Base-by-base conservation (phyloP, 2,329 filamentous ascomycete genomes). In the Orbilia brochopaga region DNA sequence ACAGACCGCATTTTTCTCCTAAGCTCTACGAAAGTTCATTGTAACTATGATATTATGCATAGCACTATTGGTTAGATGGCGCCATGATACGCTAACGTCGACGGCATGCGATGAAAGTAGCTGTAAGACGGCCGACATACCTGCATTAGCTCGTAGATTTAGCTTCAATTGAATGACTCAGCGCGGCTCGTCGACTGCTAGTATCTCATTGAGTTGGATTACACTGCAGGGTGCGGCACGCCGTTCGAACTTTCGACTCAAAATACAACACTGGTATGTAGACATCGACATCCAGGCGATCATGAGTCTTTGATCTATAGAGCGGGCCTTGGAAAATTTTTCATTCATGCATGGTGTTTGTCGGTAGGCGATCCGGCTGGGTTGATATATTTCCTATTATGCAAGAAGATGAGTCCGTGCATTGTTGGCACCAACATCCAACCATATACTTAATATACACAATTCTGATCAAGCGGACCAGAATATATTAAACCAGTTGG, bases 181-280 rank as follows among this genome's bases (percentile, higher is more conserved):
- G 27, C 27, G 27, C 27, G 27, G 27, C 27, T 32, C 27, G 27
- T 32, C 27, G 27, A 32, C 27, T 32, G 27, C 17, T 46, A 5
- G 23, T 50, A 27, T 23, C 48, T 27, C 37, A 48, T 50, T 46
- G 53, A 37, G 55, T 67, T 67, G 55, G 55, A 60, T 67, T 61
- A 55, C 63, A 66, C 58, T 58, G 32, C 52, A 23, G 42, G 52
- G 52, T 42, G 44, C 44, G 30, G 52, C 60, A 21, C 5, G 30
- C 32, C 27, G 6, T 15, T 11, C 13, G 24, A 54, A 21, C 15
- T 23, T 17, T 17, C 17, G 24, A 54, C 15, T 37, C 51, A 11
- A 54, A 11, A 37, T 35, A 8, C n/a, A 21, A 37, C n/a, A 37
- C 8, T 32, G 27, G 27, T 58, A 23, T 42, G 15, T 23, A 27